Conservation (phyloP, 345 rosid species). For the Turritis glabra region DNA sequence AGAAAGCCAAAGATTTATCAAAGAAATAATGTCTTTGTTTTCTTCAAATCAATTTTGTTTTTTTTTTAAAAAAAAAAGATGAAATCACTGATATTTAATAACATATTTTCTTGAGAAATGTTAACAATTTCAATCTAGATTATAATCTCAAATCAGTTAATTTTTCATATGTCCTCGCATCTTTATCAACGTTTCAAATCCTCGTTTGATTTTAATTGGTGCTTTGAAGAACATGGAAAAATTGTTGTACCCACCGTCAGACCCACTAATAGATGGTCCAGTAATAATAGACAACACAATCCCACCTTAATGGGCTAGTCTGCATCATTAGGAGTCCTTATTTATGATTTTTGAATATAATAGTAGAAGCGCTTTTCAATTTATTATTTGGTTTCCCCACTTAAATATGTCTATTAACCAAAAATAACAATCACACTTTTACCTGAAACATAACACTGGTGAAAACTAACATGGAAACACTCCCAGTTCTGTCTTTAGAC, state of each 20-base stretch:
- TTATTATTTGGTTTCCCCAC: constrained; percentile 21
- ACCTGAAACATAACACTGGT: constrained; percentile 21
- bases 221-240: background rate
- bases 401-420: constrained; percentile 1
- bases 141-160: background rate
- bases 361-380: constrained; percentile 1
- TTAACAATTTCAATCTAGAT: background rate
- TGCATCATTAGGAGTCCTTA: background rate
- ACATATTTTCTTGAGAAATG: background rate
- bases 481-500: constrained; percentile 15
- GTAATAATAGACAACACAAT: background rate
- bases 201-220: no score
- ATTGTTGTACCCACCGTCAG: no score
- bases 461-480: constrained; percentile 30
- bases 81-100: background rate
- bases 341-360: background rate
- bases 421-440: constrained; percentile 24
- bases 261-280: background rate
- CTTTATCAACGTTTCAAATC: background rate
- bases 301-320: background rate
- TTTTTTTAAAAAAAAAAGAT: background rate
- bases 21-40: constrained; percentile 11
- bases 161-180: background rate
- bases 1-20: constrained; percentile 31
- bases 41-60: constrained; percentile 28